Evolutionary conservation across 106 monocot genomes (phyloP).

Genomic region (Phalaenopsis equestris): DNA sequence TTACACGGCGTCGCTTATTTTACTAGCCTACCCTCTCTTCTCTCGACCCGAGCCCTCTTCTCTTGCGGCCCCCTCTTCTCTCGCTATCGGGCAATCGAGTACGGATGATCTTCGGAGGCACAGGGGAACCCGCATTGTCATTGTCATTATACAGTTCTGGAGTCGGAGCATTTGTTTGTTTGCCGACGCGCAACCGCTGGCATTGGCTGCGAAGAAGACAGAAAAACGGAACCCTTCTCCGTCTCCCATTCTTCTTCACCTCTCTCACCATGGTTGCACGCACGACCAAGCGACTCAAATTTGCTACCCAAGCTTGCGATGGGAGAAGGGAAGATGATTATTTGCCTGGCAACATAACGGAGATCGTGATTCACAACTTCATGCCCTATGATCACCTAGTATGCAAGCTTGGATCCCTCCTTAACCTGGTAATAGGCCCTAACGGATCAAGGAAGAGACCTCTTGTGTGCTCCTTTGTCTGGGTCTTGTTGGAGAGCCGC

Average conservation of each 20-base stretch:
- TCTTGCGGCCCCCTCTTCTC: no score
- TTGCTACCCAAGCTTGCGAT: not conserved
- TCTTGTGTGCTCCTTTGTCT: conserved; percentile 90
- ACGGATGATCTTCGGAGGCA: no score
- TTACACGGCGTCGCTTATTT: no score
- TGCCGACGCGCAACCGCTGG: no score
- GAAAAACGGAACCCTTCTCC: not conserved
- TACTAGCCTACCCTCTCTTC: no score
- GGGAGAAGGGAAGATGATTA: conserved; percentile 74
- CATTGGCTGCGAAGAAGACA: not conserved
- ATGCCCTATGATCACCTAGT: conserved; percentile 94
- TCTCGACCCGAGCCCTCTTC: no score
- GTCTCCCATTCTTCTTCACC: not conserved
- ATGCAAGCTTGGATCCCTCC: conserved; percentile 80
- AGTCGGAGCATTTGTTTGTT: no score
- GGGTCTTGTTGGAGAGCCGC: conserved; percentile 83
- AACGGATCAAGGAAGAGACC: conserved; percentile 98
- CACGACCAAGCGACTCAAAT: conserved; percentile 14
- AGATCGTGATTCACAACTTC: conserved; percentile 94
- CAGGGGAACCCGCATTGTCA: no score
- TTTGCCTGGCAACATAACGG: conserved; percentile 87
- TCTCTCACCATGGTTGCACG: conserved; percentile 12
- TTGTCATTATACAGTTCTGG: no score
- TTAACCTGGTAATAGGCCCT: conserved; percentile 91
- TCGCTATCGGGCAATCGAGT: no score